Evolutionary conservation across 306 rosid species (phyloP).

Genomic region (Trichosanthes truncata): DNA sequence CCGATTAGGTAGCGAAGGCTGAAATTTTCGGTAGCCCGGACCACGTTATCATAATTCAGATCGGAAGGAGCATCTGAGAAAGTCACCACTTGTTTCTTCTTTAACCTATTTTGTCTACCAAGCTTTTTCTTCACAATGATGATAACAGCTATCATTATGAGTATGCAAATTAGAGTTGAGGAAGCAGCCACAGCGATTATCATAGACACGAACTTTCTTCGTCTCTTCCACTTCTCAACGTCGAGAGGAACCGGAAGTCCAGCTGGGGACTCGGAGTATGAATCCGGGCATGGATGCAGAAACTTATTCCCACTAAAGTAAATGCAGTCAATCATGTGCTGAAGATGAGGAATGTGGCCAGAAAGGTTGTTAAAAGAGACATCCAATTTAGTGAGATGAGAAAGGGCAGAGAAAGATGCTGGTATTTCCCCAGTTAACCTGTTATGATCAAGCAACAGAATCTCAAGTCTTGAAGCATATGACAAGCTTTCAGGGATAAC

Average conservation of each 20-base stretch:
- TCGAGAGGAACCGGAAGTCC: constrained; percentile 6
- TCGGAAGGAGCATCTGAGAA: constrained; percentile 38
- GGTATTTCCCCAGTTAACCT: constrained; percentile 21
- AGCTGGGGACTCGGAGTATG: constrained; percentile 1
- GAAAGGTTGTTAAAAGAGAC: constrained; percentile 21
- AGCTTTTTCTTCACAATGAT: not conserved
- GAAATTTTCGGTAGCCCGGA: constrained; percentile 46
- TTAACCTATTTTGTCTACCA: constrained; percentile 17
- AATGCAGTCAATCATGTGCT: constrained; percentile 19
- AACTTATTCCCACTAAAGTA: constrained; percentile 16
- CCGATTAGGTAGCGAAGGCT: constrained; percentile 54
- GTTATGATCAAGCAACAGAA: constrained; percentile 23
- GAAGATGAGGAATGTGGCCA: constrained; percentile 17
- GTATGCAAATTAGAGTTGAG: not conserved
- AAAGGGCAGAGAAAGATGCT: constrained; percentile 7
- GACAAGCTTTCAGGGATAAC: constrained; percentile 22
- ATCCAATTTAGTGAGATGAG: constrained; percentile 10
- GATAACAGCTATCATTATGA: not conserved
- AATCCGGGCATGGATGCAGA: constrained; percentile 16
- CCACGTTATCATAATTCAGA: constrained; percentile 42
- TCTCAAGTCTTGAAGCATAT: constrained; percentile 17
- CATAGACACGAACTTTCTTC: not conserved
- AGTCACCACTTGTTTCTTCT: constrained; percentile 5
- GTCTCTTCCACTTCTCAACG: not conserved
- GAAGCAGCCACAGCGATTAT: not conserved